These are phyloP conservation scores for Persicaria maculosa DNA, from an alignment of 148 eudicot species.

Conservation along the genomic window DNA sequence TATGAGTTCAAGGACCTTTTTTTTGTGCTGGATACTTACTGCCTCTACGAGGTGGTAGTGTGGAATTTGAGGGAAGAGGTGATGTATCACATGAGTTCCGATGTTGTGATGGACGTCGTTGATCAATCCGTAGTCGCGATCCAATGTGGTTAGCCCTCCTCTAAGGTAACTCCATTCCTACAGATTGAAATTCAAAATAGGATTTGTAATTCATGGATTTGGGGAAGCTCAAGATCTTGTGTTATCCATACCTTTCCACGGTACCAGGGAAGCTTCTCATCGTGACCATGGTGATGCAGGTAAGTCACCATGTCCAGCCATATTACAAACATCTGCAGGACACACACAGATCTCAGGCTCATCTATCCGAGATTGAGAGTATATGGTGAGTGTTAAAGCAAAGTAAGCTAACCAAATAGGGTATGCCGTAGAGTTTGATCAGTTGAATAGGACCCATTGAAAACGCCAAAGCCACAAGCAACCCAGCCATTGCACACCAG, in stretches of 20 bases:
- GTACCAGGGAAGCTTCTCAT: slow-evolving; percentile 37
- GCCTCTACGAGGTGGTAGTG: slow-evolving; percentile 46
- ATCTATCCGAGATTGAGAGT: background rate
- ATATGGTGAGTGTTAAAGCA: background rate
- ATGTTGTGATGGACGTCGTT: slow-evolving; percentile 38
- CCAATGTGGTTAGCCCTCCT: slow-evolving; percentile 39
- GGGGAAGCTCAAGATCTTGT: background rate
- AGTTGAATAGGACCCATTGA: slow-evolving; percentile 40
- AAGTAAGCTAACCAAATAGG: slow-evolving; percentile 35
- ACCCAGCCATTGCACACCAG: slow-evolving; percentile 44
- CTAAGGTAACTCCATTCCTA: slow-evolving; percentile 43
- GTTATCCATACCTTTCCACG: slow-evolving; percentile 32
- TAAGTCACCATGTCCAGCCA: slow-evolving; percentile 43
- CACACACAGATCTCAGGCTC: background rate
- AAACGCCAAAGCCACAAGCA: slow-evolving; percentile 31
- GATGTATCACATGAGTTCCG: slow-evolving; percentile 43
- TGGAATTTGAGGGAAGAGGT: slow-evolving; percentile 50
- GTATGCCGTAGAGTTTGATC: slow-evolving; percentile 42
- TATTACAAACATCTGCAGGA: slow-evolving; percentile 24
- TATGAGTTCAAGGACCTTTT: background rate
- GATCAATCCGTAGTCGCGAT: slow-evolving; percentile 45
- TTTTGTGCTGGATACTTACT: slow-evolving; percentile 17
- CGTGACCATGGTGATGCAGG: slow-evolving; percentile 37
- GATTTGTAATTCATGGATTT: background rate
- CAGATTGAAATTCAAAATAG: background rate